Base-by-base conservation (phyloP, 2,329 filamentous ascomycete species). In the Colletotrichum sansevieriae region DNA sequence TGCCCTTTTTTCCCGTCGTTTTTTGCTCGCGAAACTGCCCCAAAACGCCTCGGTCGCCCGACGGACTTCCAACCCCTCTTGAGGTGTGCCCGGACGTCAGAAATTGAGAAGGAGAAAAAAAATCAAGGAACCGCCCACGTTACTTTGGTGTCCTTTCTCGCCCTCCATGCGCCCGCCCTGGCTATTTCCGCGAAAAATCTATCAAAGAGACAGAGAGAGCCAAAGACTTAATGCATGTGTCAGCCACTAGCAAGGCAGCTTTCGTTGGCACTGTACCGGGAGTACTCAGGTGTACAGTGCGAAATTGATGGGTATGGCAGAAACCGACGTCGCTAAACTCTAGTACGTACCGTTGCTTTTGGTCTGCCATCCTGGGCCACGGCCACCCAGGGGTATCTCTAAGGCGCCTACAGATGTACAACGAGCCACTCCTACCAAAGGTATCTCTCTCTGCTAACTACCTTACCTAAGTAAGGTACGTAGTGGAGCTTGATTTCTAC, bases 51-150 rank as follows among this genome's bases (percentile, higher is more conserved):
- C 33, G 61, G 61, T 20, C 11, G 62, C 33, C 18, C 8, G 49
- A 25, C 55, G 37, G 47, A 20, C 44, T 39, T 15, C 2, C 6
- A 46, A 46, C 37, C 51, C 55, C 56, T 61, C 55, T 33, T 35
- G 46, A 62, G 59, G 62, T 60, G 65, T 55, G 65, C 39, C 44
- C 55, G 65, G 47, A 51, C 65, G 65, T 49, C 55, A 63, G 41
- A 47, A 37, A 52, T 1, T 12, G 22, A 47, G 46, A 43, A 43
- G 13, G 15, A 7, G 29, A 33, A 46, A 57, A 57, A 39, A 67
- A 68, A 65, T 43, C 62, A 68, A 56, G 65, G 55, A 68, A 68
- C 46, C 63, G 65, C 43, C 65, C 54, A 60, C 62, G 65, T 60
- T 65, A 56, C 33, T 61, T 54, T 66, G 13, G 43, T 58, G 39